Percentiles rank a stretch among this genome's conserved stretches.
phyloP scores from a whole-genome alignment of 805 yeast species.

The Kuraishia ogatae region DNA sequence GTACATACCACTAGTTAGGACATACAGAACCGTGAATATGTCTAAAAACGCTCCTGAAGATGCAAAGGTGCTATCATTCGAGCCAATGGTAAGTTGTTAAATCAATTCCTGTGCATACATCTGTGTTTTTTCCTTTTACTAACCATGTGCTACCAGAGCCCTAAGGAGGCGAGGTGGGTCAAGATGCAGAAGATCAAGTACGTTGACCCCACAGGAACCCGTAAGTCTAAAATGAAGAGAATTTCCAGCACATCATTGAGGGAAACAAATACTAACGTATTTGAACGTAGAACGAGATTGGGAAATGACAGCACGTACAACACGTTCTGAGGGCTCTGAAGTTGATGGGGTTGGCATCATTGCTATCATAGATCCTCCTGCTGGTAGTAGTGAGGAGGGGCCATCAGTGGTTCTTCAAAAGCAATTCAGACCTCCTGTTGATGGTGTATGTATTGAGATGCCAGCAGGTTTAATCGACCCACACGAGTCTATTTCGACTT shows the following conservation, averaged over 20 bases:
- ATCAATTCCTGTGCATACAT: neutral
- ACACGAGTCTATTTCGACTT: constrained; percentile 61
- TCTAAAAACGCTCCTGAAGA: constrained; percentile 7
- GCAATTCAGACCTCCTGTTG: constrained; percentile 91
- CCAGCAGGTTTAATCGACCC: constrained; percentile 96
- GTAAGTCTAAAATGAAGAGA: constrained; percentile 46
- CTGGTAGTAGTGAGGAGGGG: constrained; percentile 16
- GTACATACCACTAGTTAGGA: neutral
- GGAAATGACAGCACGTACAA: constrained; percentile 84
- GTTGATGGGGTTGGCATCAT: constrained; percentile 90
- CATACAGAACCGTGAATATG: neutral
- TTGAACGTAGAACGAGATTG: constrained; percentile 46
- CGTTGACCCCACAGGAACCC: constrained; percentile 59
- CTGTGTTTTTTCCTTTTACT: neutral
- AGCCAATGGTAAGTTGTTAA: constrained; percentile 21
- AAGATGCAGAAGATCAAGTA: constrained; percentile 59
- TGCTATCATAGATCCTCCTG: constrained; percentile 51
- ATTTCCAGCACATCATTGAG: constrained; percentile 51
- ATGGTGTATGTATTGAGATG: constrained; percentile 80
- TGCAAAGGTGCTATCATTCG: constrained; percentile 20
- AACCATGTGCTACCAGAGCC: constrained; percentile 3
- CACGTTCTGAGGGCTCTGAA: constrained; percentile 52
- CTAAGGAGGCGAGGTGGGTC: constrained; percentile 57
- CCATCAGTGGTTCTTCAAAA: constrained; percentile 60
- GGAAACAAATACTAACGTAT: neutral